A percentile compares a stretch with the other conserved stretches of the same genome.
These are phyloP conservation scores for Datura wrightii DNA, from an alignment of 257 asterid species.

Conservation along the genomic window DNA sequence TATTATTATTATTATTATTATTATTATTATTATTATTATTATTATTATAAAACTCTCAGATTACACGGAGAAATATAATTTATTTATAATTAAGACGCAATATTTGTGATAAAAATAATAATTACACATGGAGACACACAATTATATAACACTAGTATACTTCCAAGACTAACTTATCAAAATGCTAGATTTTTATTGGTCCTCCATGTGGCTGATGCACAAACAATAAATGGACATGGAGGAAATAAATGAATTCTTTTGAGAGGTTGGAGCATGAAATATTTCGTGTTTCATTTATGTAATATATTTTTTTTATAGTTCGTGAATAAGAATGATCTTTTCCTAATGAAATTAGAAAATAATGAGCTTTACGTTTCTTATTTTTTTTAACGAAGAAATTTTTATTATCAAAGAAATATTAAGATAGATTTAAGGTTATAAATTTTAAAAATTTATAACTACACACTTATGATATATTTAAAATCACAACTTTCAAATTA, in stretches of 20 bases:
- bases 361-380: not conserved
- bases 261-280: not conserved
- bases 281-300: not conserved
- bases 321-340: not conserved
- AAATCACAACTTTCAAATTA: not conserved
- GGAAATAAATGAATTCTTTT: not conserved
- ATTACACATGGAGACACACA: not conserved
- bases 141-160: not conserved
- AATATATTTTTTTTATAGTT: not conserved
- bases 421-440: no score
- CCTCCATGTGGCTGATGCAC: constrained; percentile 21
- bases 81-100: not conserved
- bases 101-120: not conserved
- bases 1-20: not conserved
- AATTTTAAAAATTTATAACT: not conserved
- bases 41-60: not conserved
- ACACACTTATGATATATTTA: not conserved
- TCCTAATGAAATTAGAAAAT: not conserved
- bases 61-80: not conserved
- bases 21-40: not conserved
- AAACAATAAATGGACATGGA: not conserved
- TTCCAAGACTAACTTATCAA: not conserved
- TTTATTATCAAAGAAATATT: not conserved
- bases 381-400: not conserved
- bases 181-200: not conserved